Evolutionary conservation across 2,329 filamentous ascomycete species (phyloP), one percentile per base, ranked within the genome.

Genomic region (Penicillium brasilianum): DNA sequence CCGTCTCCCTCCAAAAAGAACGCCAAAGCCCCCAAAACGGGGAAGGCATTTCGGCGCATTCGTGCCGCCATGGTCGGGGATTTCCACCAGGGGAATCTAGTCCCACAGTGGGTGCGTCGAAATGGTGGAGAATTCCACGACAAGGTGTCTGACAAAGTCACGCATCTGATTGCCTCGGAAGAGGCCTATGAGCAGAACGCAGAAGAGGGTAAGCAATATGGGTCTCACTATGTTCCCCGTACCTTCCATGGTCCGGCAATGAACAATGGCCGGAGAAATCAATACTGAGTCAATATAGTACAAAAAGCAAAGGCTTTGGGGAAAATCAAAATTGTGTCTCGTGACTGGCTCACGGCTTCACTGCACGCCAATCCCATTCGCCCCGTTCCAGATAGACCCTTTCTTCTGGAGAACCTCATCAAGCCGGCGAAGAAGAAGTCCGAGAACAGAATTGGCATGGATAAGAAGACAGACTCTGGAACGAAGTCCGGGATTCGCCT

Each of bases 101-200:
- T 95, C 37, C 82, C 82, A 37, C 79, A 80, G 41, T 96, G 91
- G 91, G 82, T 91, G 10, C 78, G 79, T 4, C 71, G 80, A 4
- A 86, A 90, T 60, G 87, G 86, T 7, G 92, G 90, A 1, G 74
- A 59, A 1, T 89, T 87, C 71, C 76, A 79, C 0, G 72, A 79
- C 1, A 77, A 81, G 0, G 76, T 92, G 18, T 81, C 80, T 28
- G 72, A 80, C 0, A 69, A 79, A 0, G 85, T 89, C 10, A 96
- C 92, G 0, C 92, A 96, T 75, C 78, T 97, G 0, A 82, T 97
- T 22, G 85, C 87, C 57, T 87, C 86, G 0, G 79, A 84, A 53
- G 82, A 87, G 36, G 84, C 88, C 16, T 93, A 87, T 74, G 82
- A 84, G 63, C 75, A 80, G 7, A 69, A 80, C 1, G 73, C 74